Conservation (phyloP, 768 basidiomycete species). For the Brasilioporus rufonigricans region DNA sequence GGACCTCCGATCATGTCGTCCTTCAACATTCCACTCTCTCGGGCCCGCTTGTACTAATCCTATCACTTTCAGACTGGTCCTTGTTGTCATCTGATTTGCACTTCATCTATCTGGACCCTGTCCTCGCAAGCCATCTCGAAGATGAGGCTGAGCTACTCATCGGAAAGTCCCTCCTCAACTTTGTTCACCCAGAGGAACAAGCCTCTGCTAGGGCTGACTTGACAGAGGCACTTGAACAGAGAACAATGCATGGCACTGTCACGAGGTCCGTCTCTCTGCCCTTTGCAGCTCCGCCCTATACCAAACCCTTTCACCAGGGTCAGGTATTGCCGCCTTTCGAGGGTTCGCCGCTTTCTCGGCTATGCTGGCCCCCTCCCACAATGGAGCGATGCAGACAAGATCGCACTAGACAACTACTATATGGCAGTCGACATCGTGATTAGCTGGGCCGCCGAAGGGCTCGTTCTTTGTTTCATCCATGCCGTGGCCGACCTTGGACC, state of each 20-base stretch:
- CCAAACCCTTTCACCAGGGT: slow-evolving; percentile 48
- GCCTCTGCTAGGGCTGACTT: slow-evolving; percentile 72
- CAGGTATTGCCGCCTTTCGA: slow-evolving; percentile 73
- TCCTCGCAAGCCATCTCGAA: slow-evolving; percentile 67
- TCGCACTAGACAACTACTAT: slow-evolving; percentile 68
- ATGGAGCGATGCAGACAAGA: slow-evolving; percentile 68
- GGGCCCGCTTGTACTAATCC: slow-evolving; percentile 22
- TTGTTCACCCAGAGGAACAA: slow-evolving; percentile 85
- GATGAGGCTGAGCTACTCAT: slow-evolving; percentile 67
- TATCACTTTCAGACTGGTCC: slow-evolving; percentile 62
- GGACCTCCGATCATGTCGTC: slow-evolving; percentile 24
- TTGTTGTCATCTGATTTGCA: slow-evolving; percentile 71
- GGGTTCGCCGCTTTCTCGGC: slow-evolving; percentile 71
- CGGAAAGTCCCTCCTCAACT: slow-evolving; percentile 68
- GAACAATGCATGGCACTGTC: slow-evolving; percentile 80
- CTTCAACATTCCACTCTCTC: slow-evolving; percentile 11
- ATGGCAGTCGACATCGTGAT: slow-evolving; percentile 88
- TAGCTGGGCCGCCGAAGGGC: slow-evolving; percentile 83
- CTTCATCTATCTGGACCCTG: slow-evolving; percentile 84
- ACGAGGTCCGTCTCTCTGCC: slow-evolving; percentile 51
- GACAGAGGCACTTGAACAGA: slow-evolving; percentile 66
- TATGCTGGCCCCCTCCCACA: slow-evolving; percentile 51
- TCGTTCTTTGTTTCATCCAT: slow-evolving; percentile 88
- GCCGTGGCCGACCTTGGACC: slow-evolving; percentile 71
- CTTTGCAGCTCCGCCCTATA: slow-evolving; percentile 12